Percentiles rank a stretch among this genome's conserved stretches.
phyloP scores from a whole-genome alignment of 2,329 filamentous ascomycete genomes.

The Fusarium brachygibbosum region DNA sequence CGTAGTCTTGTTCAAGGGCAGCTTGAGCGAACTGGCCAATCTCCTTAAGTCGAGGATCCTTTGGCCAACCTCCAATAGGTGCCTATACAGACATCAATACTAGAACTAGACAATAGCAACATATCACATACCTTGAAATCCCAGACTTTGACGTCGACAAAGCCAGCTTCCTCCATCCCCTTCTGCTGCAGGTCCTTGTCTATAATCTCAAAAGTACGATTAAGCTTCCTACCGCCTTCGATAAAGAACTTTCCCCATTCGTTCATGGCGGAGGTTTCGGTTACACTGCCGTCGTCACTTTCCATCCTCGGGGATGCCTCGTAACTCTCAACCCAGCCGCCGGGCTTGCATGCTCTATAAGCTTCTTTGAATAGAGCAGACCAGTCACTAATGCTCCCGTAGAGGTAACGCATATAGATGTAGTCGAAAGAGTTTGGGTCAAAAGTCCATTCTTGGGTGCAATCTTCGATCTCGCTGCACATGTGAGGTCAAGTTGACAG shows the following conservation, averaged over 20 bases:
- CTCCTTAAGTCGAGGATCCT: conserved; percentile 27
- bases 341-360: conserved; percentile 67
- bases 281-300: conserved; percentile 53
- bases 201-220: conserved; percentile 49
- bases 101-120: rapidly evolving
- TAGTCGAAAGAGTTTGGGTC: conserved; percentile 64
- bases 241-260: conserved; percentile 51
- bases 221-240: conserved; percentile 49
- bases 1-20: conserved; percentile 54
- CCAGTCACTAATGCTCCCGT: conserved; percentile 70
- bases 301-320: conserved; percentile 49
- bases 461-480: conserved; percentile 47
- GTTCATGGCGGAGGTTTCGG: conserved; percentile 45
- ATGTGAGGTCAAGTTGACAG: background rate
- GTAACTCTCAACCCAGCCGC: conserved; percentile 60
- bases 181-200: conserved; percentile 42
- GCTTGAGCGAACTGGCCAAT: conserved; percentile 50
- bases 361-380: conserved; percentile 65
- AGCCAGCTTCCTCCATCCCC: conserved; percentile 43
- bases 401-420: conserved; percentile 70
- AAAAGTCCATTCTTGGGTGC: conserved; percentile 51
- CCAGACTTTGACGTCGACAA: conserved; percentile 40
- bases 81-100: conserved; percentile 16
- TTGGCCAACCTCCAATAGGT: conserved; percentile 40
- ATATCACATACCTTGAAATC: conserved; percentile 24